A percentile compares a stretch with the other conserved stretches of the same genome.
These are phyloP conservation scores for Yamadazyma diddensiae DNA, from an alignment of 1,139 yeast species.

Conservation along the genomic window DNA sequence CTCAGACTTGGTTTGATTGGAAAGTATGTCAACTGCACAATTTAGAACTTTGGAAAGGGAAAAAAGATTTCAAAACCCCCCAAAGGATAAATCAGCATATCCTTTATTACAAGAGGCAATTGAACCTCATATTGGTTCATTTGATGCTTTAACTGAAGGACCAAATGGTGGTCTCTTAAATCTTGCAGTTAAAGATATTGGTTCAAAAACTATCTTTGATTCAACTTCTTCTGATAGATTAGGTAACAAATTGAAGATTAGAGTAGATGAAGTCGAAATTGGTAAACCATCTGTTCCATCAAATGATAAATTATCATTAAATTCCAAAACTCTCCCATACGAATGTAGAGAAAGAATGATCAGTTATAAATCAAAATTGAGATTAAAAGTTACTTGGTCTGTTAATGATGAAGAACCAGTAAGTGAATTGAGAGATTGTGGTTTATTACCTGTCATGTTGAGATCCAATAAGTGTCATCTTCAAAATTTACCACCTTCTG, in stretches of 20 bases:
- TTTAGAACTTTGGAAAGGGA: conserved; percentile 91
- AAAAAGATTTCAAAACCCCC: conserved; percentile 79
- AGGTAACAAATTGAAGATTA: conserved; percentile 78
- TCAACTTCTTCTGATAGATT: conserved; percentile 51
- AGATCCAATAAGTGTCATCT: conserved; percentile 88
- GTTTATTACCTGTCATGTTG: conserved; percentile 88
- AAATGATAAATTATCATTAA: conserved; percentile 74
- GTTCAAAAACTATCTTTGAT: conserved; percentile 80
- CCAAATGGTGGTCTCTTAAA: conserved; percentile 81
- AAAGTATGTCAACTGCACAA: conserved; percentile 29
- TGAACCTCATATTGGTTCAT: conserved; percentile 92
- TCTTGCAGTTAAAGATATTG: conserved; percentile 85
- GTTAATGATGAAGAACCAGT: conserved; percentile 85
- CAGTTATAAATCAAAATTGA: conserved; percentile 68
- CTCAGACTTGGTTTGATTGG: conserved; percentile 3
- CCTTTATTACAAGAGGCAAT: conserved; percentile 88
- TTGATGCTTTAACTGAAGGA: conserved; percentile 91
- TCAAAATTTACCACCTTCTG: conserved; percentile 76
- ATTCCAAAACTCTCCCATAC: conserved; percentile 81
- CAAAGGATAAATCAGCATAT: conserved; percentile 77
- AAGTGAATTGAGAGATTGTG: conserved; percentile 85
- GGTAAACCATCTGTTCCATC: conserved; percentile 77
- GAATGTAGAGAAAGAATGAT: conserved; percentile 89
- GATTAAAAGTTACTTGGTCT: conserved; percentile 77
- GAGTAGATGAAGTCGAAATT: conserved; percentile 83